Evolutionary conservation across 2,329 filamentous ascomycete genomes (phyloP).

Genomic region (Colletotrichum spinosum): DNA sequence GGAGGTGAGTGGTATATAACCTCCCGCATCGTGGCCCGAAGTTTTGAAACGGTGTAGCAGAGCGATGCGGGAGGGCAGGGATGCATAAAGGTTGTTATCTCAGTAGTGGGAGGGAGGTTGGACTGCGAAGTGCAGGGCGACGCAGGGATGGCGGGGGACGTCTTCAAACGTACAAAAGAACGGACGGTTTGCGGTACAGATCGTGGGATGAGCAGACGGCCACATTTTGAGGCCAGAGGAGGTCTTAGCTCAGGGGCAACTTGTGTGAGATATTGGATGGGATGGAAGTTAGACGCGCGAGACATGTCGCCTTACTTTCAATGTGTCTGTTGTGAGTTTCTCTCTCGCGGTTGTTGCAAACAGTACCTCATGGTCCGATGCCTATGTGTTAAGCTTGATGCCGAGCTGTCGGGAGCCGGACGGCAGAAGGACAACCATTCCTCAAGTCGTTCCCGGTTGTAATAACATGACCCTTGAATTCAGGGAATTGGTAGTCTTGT

Average conservation of each 20-base stretch:
- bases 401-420: not conserved
- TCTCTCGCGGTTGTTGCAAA: too few relatives aligned
- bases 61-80: slow-evolving; percentile 15
- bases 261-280: slow-evolving; percentile 26
- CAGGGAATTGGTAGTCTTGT: not conserved
- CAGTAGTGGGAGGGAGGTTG: slow-evolving; percentile 12
- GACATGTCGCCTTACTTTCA: not conserved
- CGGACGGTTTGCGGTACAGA: slow-evolving; percentile 16
- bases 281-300: slow-evolving; percentile 13
- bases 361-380: not conserved
- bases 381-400: slow-evolving; percentile 6
- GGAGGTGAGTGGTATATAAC: slow-evolving; percentile 19
- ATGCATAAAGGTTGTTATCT: slow-evolving; percentile 18
- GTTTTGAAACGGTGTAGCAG: slow-evolving; percentile 22
- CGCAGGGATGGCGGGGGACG: slow-evolving; percentile 25
- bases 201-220: not conserved
- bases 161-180: slow-evolving; percentile 23
- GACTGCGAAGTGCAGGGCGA: slow-evolving; percentile 4
- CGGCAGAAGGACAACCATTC: not conserved
- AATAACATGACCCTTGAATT: not conserved
- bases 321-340: too few relatives aligned
- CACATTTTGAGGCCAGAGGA: not conserved
- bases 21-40: slow-evolving; percentile 3
- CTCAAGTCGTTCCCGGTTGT: not conserved
- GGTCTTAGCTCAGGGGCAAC: slow-evolving; percentile 19